Conservation (phyloP, 2,329 filamentous ascomycete genomes). For the Nothomitra cinnamomea region DNA sequence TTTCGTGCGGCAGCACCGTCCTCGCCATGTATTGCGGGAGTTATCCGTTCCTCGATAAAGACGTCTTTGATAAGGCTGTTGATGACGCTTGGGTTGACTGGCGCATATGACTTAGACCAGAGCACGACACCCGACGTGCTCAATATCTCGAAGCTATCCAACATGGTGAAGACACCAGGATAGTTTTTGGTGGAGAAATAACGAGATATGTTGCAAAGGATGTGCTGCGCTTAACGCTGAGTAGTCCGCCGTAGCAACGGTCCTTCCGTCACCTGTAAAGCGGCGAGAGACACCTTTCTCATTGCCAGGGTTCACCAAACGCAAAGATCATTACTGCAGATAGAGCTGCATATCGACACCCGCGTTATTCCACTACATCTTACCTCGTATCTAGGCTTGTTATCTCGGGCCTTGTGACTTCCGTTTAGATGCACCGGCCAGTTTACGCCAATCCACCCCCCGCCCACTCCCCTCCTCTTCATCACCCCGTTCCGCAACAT, state of each 20-base stretch:
- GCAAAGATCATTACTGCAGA: not conserved
- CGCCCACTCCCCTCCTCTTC: constrained; percentile 72
- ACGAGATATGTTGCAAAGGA: not conserved
- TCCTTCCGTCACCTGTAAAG: not conserved
- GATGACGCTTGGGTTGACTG: constrained; percentile 66
- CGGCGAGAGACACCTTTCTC: constrained; percentile 3
- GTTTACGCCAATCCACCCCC: constrained; percentile 56
- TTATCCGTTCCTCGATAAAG: constrained; percentile 86
- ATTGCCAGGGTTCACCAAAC: not conserved
- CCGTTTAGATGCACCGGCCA: constrained; percentile 52
- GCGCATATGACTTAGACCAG: constrained; percentile 78
- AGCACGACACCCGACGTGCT: constrained; percentile 93
- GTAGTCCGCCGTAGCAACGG: not conserved
- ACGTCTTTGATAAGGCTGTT: constrained; percentile 93
- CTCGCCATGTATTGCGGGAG: constrained; percentile 39
- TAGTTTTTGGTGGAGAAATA: not conserved
- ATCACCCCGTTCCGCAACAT: constrained; percentile 95
- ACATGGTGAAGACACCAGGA: constrained; percentile 36
- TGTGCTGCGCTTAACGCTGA: not conserved
- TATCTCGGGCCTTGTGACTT: not conserved
- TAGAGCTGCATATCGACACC: not conserved
- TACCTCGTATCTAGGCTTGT: not conserved
- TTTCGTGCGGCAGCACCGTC: constrained; percentile 45
- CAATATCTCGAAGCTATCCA: constrained; percentile 93
- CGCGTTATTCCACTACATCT: not conserved